Evolutionary conservation across 1,284 basidiomycete genomes (phyloP).

Genomic region (Apiotrichum sp.): DNA sequence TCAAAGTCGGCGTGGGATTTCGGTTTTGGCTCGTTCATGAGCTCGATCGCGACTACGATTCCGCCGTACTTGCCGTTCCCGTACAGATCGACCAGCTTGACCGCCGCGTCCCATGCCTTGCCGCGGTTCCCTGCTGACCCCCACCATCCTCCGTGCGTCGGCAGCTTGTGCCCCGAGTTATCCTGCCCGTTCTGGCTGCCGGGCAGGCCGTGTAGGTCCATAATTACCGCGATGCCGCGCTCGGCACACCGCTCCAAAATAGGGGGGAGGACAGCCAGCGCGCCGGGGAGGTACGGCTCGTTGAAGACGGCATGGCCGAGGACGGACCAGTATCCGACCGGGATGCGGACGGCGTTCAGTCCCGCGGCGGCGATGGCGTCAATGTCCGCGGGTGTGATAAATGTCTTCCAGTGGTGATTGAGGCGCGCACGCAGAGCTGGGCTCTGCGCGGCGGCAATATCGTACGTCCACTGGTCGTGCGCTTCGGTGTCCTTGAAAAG

Average conservation of each 20-base stretch:
- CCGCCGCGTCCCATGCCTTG: conserved; percentile 16
- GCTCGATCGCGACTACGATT: conserved; percentile 41
- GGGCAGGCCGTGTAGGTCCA: conserved; percentile 65
- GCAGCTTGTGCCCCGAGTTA: conserved; percentile 64
- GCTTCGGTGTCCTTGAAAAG: conserved; percentile 39
- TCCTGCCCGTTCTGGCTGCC: conserved; percentile 75
- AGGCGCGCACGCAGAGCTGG: conserved; percentile 26
- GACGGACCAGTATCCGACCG: conserved; percentile 28
- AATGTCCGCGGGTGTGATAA: conserved; percentile 61
- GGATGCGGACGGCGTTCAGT: conserved; percentile 43
- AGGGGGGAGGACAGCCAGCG: conserved; percentile 47
- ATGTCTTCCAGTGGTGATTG: conserved; percentile 35
- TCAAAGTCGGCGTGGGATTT: not conserved
- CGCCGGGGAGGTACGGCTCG: conserved; percentile 58
- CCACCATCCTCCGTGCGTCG: conserved; percentile 61
- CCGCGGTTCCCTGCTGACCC: conserved; percentile 46
- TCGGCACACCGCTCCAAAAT: conserved; percentile 72
- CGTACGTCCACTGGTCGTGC: conserved; percentile 43
- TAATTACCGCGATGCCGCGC: conserved; percentile 67
- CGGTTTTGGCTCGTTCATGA: conserved; percentile 10
- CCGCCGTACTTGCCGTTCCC: conserved; percentile 4
- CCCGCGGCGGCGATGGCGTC: conserved; percentile 49
- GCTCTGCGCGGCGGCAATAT: conserved; percentile 29
- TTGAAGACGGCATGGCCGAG: conserved; percentile 4
- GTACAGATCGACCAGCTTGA: conserved; percentile 48